These are phyloP conservation scores for Musa beccarii DNA, from an alignment of 176 grass and related monocot genomes.

Conservation along the genomic window DNA sequence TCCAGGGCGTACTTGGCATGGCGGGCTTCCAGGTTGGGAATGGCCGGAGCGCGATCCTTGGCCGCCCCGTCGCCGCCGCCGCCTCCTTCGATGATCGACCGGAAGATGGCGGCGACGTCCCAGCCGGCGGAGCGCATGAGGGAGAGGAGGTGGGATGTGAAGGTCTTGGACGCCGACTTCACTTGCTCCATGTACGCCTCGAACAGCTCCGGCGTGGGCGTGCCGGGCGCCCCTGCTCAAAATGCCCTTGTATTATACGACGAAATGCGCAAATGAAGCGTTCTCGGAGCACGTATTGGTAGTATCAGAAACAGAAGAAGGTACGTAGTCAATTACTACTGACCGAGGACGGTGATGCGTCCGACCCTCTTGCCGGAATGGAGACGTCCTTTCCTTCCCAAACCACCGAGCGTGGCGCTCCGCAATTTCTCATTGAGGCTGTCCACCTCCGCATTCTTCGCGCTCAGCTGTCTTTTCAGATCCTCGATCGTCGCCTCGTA, in stretches of 20 bases:
- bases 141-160: constrained; percentile 59
- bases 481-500: constrained; percentile 91
- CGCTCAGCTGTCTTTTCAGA: constrained; percentile 57
- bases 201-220: constrained; percentile 64
- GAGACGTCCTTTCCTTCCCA: constrained; percentile 33
- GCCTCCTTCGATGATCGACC: constrained; percentile 46
- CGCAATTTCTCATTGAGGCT: constrained; percentile 54
- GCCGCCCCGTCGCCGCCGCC: constrained; percentile 7
- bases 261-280: too few relatives aligned
- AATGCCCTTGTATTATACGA: background rate
- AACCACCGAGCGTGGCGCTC: constrained; percentile 16
- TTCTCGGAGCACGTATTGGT: too few relatives aligned
- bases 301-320: background rate
- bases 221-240: constrained; percentile 14
- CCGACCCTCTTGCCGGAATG: constrained; percentile 26
- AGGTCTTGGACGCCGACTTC: constrained; percentile 48
- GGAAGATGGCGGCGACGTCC: constrained; percentile 50
- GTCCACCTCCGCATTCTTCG: constrained; percentile 73
- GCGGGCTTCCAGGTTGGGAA: constrained; percentile 26
- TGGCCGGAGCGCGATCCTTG: background rate
- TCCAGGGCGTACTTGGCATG: constrained; percentile 75
- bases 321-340: background rate
- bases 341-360: constrained; percentile 4
- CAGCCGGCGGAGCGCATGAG: constrained; percentile 50
- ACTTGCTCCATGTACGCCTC: constrained; percentile 47